These are phyloP conservation scores for Neonothopanus nambi DNA, from an alignment of 1,284 basidiomycete genomes.

Conservation along the genomic window DNA sequence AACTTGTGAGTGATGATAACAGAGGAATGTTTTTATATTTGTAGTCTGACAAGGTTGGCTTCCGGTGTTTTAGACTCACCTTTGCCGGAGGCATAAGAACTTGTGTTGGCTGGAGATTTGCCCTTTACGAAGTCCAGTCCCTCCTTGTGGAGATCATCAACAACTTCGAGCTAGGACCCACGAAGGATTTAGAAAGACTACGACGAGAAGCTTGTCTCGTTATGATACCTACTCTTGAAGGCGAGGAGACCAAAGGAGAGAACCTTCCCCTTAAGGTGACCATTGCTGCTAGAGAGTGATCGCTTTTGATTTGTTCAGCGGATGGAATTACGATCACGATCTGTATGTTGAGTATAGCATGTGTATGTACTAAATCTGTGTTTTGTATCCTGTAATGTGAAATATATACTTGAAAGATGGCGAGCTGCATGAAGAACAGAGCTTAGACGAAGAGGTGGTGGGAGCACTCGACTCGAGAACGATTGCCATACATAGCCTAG, in stretches of 20 bases:
- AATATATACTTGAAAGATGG: too few relatives aligned
- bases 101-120: slow-evolving; percentile 54
- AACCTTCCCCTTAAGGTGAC: slow-evolving; percentile 40
- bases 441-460: too few relatives aligned
- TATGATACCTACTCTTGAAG: slow-evolving; percentile 54
- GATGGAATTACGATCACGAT: too few relatives aligned
- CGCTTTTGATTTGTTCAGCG: too few relatives aligned
- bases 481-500: too few relatives aligned
- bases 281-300: slow-evolving; percentile 35
- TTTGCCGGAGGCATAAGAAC: slow-evolving; percentile 51
- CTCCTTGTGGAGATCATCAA: slow-evolving; percentile 51
- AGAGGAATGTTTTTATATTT: not conserved
- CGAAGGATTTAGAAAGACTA: slow-evolving; percentile 41
- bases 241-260: slow-evolving; percentile 48
- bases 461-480: too few relatives aligned
- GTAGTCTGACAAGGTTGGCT: not conserved
- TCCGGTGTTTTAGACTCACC: slow-evolving; percentile 35
- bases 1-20: slow-evolving; percentile 41
- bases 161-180: slow-evolving; percentile 48
- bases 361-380: too few relatives aligned
- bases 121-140: slow-evolving; percentile 46
- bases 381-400: too few relatives aligned
- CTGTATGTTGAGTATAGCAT: too few relatives aligned
- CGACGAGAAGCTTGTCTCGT: slow-evolving; percentile 51
- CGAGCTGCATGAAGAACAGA: too few relatives aligned